Evolutionary conservation across 331 rosid genomes (phyloP), one percentile per base, ranked within the genome.

Genomic region (Prunus yedoensis): DNA sequence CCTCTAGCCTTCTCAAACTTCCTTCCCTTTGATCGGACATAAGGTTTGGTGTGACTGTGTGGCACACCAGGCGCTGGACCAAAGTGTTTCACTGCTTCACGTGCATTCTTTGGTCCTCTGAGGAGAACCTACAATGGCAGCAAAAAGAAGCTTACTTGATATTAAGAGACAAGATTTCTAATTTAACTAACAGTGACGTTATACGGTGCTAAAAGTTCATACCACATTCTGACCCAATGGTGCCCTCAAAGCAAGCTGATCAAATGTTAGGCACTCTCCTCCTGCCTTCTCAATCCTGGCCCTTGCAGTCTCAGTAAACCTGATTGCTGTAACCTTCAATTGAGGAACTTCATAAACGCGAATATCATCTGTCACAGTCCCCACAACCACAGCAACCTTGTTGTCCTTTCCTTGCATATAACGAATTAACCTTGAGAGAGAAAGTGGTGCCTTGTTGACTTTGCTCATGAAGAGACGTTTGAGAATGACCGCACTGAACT

Each of bases 31-130:
- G 96, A 9, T 62, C 87, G 78, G 43, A 91, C 96, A 25, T 90
- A 93, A 3, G 98, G 98, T 80, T 93, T 93, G n/a, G 89, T 57
- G 85, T 93, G 93, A 83, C 96, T 90, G 83, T 93, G 96, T 8
- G 98, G 96, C 30, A 93, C 98, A 82, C 96, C 98, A 64, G 96
- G 96, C 23, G 98, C 98, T 3, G 90, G 91, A 30, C 95, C 98
- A 17, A 93, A 93, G 76, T 91, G 98, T 71, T 91, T 93, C 74
- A 93, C 98, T 1, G 95, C 98, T 79, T 93, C 98, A 56, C 96
- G 84, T 9, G 88, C 60, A 59, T 93, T 93, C 95, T 89, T 93
- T 10, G 95, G 90, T 65, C 98, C 98, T 74, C 98, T 81, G 12
- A 93, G 87, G 59, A 93, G 96, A 71, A 91, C 89, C 97, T 93